A percentile compares a stretch with the other conserved stretches of the same genome.
Evolutionary conservation across 108 stramenopile species (phyloP).

Genomic region (Asterionellopsis glacialis): DNA sequence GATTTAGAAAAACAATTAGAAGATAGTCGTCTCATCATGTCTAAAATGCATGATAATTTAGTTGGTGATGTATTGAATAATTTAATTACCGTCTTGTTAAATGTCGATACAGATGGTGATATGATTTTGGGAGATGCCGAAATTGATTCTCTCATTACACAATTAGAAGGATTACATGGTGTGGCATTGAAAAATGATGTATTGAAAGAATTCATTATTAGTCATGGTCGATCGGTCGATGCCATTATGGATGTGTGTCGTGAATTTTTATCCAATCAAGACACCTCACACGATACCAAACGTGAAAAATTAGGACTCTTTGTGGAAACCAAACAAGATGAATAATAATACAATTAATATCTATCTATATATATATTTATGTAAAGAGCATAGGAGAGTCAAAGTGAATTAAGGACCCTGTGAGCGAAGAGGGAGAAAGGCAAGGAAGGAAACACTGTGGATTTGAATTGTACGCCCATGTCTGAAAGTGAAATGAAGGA

Average conservation of each 20-base stretch:
- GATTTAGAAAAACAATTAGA: constrained; percentile 33
- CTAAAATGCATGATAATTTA: constrained; percentile 19
- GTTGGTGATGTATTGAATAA: constrained; percentile 23
- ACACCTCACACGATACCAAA: too few relatives aligned
- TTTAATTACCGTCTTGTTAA: constrained; percentile 25
- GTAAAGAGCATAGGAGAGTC: too few relatives aligned
- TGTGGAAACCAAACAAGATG: too few relatives aligned
- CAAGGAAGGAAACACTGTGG: too few relatives aligned
- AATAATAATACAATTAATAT: too few relatives aligned
- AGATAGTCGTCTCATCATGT: constrained; percentile 32
- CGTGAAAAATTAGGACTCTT: too few relatives aligned
- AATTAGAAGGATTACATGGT: constrained; percentile 22
- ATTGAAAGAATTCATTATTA: constrained; percentile 15
- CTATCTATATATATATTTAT: too few relatives aligned
- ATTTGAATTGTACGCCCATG: too few relatives aligned
- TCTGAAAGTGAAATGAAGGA: too few relatives aligned
- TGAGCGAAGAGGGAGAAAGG: too few relatives aligned
- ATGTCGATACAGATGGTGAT: constrained; percentile 27
- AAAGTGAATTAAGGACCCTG: too few relatives aligned
- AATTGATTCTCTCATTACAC: constrained; percentile 23
- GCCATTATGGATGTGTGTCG: constrained; percentile 47
- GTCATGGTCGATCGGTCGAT: constrained; percentile 28
- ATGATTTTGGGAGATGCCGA: constrained; percentile 34
- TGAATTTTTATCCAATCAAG: too few relatives aligned
- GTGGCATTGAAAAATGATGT: constrained; percentile 24